phyloP scores from a whole-genome alignment of 2,329 filamentous ascomycete species.

The Colletotrichum paranaense region DNA sequence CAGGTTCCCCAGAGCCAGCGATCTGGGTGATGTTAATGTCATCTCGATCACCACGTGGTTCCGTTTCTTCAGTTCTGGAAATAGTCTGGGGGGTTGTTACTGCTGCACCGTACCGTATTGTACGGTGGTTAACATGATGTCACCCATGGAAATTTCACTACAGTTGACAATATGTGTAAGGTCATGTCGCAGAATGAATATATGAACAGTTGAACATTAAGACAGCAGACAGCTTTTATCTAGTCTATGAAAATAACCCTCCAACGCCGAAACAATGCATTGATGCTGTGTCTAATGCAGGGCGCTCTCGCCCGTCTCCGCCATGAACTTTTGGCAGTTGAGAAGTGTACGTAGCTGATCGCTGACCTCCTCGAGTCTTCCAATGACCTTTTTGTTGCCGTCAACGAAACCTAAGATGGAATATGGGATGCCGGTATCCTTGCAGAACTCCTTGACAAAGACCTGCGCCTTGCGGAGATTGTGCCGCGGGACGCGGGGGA shows the following conservation, averaged over 20 bases:
- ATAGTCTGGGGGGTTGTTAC: neutral
- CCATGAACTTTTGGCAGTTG: constrained; percentile 66
- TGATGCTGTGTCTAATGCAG: constrained; percentile 43
- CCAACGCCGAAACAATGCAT: constrained; percentile 27
- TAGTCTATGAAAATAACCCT: constrained; percentile 19
- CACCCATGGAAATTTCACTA: neutral
- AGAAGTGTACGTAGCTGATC: constrained; percentile 70
- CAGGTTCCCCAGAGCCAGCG: neutral
- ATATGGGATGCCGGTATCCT: constrained; percentile 73
- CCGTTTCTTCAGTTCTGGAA: neutral
- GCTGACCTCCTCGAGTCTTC: constrained; percentile 65
- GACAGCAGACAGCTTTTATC: constrained; percentile 21
- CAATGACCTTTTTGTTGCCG: constrained; percentile 66
- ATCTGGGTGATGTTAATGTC: neutral
- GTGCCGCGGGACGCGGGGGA: constrained; percentile 75
- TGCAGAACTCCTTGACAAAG: constrained; percentile 71
- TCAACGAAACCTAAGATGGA: constrained; percentile 70
- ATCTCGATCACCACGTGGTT: neutral
- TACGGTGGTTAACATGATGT: neutral
- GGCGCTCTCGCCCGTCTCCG: constrained; percentile 57
- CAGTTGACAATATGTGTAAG: neutral
- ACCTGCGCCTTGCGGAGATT: constrained; percentile 72
- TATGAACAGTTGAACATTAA: neutral
- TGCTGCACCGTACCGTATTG: neutral
- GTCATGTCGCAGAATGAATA: neutral